Evolutionary conservation across 352 stramenopile species (phyloP).

Genomic region (Phytopythium aichiense): DNA sequence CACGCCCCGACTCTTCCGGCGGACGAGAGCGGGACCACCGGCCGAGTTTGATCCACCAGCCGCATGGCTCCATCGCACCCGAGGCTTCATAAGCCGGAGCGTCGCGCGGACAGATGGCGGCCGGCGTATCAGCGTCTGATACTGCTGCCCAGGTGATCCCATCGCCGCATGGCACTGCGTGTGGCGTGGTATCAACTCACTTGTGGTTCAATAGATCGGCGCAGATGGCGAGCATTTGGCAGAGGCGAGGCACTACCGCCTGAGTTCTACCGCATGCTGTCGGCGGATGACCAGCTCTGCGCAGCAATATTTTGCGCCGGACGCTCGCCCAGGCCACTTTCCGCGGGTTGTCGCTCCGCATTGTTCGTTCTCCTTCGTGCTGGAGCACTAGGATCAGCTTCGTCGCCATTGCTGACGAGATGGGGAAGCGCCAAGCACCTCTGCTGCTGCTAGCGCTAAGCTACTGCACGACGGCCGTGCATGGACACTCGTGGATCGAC

Average conservation of each 20-base stretch:
- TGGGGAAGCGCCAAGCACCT: not conserved
- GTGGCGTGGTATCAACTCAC: not conserved
- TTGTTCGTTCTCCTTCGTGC: not conserved
- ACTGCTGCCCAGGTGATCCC: no score
- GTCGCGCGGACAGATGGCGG: no score
- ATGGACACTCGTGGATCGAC: slow-evolving; percentile 70
- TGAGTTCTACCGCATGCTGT: not conserved
- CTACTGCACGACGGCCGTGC: slow-evolving; percentile 13
- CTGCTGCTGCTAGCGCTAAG: not conserved
- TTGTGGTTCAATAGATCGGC: not conserved
- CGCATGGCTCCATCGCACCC: no score
- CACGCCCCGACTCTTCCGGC: no score
- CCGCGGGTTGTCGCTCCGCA: not conserved
- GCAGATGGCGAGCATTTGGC: not conserved
- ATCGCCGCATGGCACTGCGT: not conserved
- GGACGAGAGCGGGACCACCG: no score
- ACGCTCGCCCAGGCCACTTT: not conserved
- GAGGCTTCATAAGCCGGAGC: no score
- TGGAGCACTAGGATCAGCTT: not conserved
- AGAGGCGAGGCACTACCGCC: not conserved
- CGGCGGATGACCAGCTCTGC: not conserved
- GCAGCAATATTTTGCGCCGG: not conserved
- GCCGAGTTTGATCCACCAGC: no score
- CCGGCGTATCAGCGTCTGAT: no score
- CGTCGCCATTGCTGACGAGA: no score